A percentile compares a stretch with the other conserved stretches of the same genome.
These are phyloP conservation scores for Solanum chaucha DNA, from an alignment of 257 asterid genomes.

Conservation along the genomic window DNA sequence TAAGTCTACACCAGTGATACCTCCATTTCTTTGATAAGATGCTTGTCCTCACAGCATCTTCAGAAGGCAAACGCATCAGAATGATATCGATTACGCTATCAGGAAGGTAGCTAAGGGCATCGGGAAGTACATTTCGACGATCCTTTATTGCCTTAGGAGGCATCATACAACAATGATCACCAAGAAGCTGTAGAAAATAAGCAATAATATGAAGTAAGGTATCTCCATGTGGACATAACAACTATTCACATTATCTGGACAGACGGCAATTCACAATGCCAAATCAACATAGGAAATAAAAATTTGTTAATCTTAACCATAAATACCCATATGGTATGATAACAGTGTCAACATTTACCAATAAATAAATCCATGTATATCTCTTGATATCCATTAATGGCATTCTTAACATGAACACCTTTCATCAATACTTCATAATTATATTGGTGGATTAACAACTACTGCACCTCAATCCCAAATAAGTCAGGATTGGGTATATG, in stretches of 20 bases:
- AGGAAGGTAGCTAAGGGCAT: neutral
- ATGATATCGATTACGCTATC: neutral
- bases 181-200: neutral
- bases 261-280: neutral
- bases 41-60: neutral
- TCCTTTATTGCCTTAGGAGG: neutral
- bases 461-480: neutral
- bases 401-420: neutral
- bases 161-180: neutral
- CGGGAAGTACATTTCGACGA: neutral
- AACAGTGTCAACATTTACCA: neutral
- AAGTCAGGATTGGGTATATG: neutral
- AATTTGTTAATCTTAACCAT: neutral
- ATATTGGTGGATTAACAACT: neutral
- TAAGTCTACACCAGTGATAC: neutral
- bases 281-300: neutral
- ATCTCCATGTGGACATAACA: neutral
- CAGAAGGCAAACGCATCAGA: neutral
- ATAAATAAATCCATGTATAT: neutral
- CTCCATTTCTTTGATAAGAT: neutral
- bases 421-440: neutral
- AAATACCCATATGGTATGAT: neutral
- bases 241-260: neutral
- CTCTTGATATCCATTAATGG: neutral
- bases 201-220: neutral